Evolutionary conservation across 768 basidiomycete genomes (phyloP).

Genomic region (Hemileccinum rubropunctum): DNA sequence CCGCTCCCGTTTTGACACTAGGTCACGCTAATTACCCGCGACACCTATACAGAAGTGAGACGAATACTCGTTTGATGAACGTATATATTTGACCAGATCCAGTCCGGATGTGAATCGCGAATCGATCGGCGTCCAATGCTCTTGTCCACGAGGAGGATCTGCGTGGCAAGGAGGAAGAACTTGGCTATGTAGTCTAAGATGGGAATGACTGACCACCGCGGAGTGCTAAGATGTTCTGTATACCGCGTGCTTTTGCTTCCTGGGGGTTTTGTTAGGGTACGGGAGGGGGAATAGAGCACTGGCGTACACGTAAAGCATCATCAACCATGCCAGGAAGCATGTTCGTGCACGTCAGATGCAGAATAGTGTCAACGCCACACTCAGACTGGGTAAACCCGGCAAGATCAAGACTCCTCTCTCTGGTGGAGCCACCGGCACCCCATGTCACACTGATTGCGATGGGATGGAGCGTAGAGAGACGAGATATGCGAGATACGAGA

Average conservation of each 20-base stretch:
- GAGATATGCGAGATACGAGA: constrained; percentile 80
- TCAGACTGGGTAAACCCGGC: constrained; percentile 73
- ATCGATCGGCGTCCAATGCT: constrained; percentile 88
- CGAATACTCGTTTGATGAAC: constrained; percentile 69
- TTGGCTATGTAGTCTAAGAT: not conserved
- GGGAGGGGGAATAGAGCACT: not conserved
- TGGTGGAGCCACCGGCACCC: constrained; percentile 96
- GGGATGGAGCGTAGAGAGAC: constrained; percentile 73
- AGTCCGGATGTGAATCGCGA: constrained; percentile 78
- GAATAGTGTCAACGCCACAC: constrained; percentile 78
- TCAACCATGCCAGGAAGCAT: constrained; percentile 90
- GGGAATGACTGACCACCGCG: constrained; percentile 66
- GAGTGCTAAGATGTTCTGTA: constrained; percentile 88
- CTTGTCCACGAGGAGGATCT: constrained; percentile 94
- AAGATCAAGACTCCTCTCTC: constrained; percentile 82
- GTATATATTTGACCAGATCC: constrained; percentile 92
- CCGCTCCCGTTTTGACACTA: not conserved
- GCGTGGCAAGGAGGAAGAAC: not conserved
- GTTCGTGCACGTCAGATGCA: constrained; percentile 97
- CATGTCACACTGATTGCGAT: constrained; percentile 92
- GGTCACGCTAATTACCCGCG: constrained; percentile 55
- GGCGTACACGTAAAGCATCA: constrained; percentile 71
- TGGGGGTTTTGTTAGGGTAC: constrained; percentile 26
- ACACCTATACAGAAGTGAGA: constrained; percentile 93
- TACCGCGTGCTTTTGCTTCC: constrained; percentile 78